Evolutionary conservation across 768 basidiomycete genomes (phyloP), one percentile per base, ranked within the genome.

Genomic region (Agaricus sinodeliciosus): DNA sequence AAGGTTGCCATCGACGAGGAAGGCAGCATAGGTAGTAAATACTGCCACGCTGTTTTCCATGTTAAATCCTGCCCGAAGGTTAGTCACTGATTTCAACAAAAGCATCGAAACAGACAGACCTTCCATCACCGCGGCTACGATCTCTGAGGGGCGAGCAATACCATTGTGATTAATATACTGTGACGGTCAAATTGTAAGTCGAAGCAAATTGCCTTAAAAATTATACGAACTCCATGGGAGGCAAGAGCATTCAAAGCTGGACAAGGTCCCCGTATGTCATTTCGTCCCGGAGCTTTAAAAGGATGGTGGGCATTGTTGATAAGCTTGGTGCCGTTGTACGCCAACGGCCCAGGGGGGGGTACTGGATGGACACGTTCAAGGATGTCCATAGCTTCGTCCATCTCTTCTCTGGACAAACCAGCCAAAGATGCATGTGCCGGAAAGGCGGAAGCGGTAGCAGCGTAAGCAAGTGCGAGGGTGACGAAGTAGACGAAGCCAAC

Each of bases 381-480:
- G 25, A 25, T 26, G 4, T 49, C 53, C 11, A 59, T 25, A 8
- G 57, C 40, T 22, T 26, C 40, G 9, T 60, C 62, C 43, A 63
- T 31, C 25, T 60, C 57, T 15, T 57, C 54, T 31, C 56, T 55
- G 12, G 58, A 47, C 27, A 66, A 57, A 4, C 65, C 65, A 19
- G 60, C 63, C 8, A 66, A 57, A 3, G 62, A 63, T 13, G 46
- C 49, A 49, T 64, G 60, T 8, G 55, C 41, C 2, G 65, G 63
- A 42, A 63, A 64, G 3, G 62, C 63, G 2, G 18, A 12, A n/a
- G 43, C 26, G 3, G 52, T 4, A 4, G 55, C 40, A 41, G 40
- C n/a, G 9, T 34, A 41, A 15, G 45, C 18, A 41, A 53, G 37
- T 7, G 44, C 45, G 25, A 53, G 45, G 8, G 45, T 41, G 16